Percentiles rank a stretch among this genome's conserved stretches.
Conservation (phyloP, 257 asterid species). For the Schizonepeta tenuifolia region DNA sequence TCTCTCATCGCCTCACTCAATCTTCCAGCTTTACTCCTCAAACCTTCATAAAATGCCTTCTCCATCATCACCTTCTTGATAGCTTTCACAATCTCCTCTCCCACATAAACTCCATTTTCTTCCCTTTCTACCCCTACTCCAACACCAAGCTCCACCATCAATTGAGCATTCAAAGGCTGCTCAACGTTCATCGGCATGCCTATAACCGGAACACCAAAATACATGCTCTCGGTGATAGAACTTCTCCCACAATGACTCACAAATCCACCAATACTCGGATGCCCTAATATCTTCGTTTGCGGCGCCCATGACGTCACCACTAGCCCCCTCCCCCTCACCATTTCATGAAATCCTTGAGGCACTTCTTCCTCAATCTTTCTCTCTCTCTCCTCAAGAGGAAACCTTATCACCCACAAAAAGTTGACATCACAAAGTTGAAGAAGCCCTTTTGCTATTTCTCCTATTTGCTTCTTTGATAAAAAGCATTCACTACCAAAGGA, state of each 20-base stretch:
- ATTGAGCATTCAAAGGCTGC: slow-evolving; percentile 39
- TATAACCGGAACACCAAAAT: slow-evolving; percentile 42
- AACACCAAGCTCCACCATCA: slow-evolving; percentile 36
- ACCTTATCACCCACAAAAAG: slow-evolving; percentile 43
- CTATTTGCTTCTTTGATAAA: slow-evolving; percentile 32
- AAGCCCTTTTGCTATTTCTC: slow-evolving; percentile 37
- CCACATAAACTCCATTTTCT: slow-evolving; percentile 36
- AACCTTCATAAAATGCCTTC: slow-evolving; percentile 22
- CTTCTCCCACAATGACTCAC: slow-evolving; percentile 47
- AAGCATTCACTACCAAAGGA: slow-evolving; percentile 47
- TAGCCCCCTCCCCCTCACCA: slow-evolving; percentile 33
- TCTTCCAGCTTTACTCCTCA: slow-evolving; percentile 24
- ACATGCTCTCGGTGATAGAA: slow-evolving; percentile 35
- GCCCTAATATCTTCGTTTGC: slow-evolving; percentile 35
- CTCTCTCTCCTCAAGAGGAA: slow-evolving; percentile 31
- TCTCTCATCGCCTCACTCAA: slow-evolving; percentile 32
- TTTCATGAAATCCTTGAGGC: slow-evolving; percentile 40
- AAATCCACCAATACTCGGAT: slow-evolving; percentile 38
- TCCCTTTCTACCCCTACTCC: slow-evolving; percentile 45
- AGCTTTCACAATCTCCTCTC: slow-evolving; percentile 37
- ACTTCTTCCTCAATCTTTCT: slow-evolving; percentile 18
- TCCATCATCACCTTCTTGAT: slow-evolving; percentile 37
- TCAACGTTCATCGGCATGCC: slow-evolving; percentile 39
- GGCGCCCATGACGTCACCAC: slow-evolving; percentile 40
- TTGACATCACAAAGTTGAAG: slow-evolving; percentile 27